Percentiles rank a stretch among this genome's conserved stretches.
Evolutionary conservation across 768 basidiomycete species (phyloP).

Genomic region (Tylopilus intermedius): DNA sequence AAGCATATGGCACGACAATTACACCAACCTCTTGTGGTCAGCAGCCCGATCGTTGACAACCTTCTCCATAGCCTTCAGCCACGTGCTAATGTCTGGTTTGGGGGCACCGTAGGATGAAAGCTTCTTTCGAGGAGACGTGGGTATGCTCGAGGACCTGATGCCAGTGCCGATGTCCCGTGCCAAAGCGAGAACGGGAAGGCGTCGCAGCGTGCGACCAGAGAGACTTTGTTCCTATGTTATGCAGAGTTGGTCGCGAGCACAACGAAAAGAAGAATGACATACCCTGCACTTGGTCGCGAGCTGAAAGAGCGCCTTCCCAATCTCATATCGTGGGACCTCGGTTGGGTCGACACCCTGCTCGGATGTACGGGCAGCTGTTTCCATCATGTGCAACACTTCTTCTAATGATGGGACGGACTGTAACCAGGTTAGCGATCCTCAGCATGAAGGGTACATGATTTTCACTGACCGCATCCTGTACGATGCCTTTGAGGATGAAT

Average conservation of each 20-base stretch:
- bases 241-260: background rate
- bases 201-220: slow-evolving; percentile 87
- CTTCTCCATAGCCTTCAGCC: slow-evolving; percentile 83
- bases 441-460: background rate
- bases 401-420: slow-evolving; percentile 61
- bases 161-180: slow-evolving; percentile 72
- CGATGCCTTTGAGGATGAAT: slow-evolving; percentile 68
- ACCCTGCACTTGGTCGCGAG: slow-evolving; percentile 82
- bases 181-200: slow-evolving; percentile 91
- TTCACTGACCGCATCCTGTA: slow-evolving; percentile 54
- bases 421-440: slow-evolving; percentile 2
- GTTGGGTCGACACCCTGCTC: slow-evolving; percentile 22
- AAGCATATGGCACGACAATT: slow-evolving; percentile 3
- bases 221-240: slow-evolving; percentile 59
- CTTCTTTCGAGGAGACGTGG: slow-evolving; percentile 2
- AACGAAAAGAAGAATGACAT: slow-evolving; percentile 26
- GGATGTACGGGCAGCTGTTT: slow-evolving; percentile 11
- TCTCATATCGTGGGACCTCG: slow-evolving; percentile 46
- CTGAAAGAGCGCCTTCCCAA: slow-evolving; percentile 54
- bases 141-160: slow-evolving; percentile 15
- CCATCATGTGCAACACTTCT: slow-evolving; percentile 36
- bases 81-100: slow-evolving; percentile 49
- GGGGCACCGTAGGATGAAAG: slow-evolving; percentile 5
- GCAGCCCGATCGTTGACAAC: slow-evolving; percentile 57
- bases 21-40: slow-evolving; percentile 46